Conservation (phyloP, 2,329 filamentous ascomycete genomes). For the Colletotrichum paranaense region DNA sequence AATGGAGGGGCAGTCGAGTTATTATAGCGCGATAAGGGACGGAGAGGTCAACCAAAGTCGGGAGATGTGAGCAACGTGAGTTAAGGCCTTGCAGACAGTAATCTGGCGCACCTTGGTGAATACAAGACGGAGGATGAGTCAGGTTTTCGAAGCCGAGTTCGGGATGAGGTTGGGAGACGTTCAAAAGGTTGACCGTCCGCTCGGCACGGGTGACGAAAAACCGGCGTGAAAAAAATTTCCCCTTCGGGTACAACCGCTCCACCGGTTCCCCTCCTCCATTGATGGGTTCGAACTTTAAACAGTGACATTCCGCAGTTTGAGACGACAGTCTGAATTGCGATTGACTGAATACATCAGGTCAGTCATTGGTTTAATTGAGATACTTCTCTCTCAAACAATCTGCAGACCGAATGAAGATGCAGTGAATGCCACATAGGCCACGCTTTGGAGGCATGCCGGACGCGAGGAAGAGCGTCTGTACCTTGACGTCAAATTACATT, state of each 20-base stretch:
- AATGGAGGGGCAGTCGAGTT: neutral
- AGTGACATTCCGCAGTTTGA: neutral
- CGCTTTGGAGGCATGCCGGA: neutral
- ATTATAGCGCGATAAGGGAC: neutral
- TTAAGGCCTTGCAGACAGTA: neutral
- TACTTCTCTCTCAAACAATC: too few species aligned
- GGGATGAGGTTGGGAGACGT: slow-evolving; percentile 6
- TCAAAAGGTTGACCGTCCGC: neutral
- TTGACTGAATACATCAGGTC: too few species aligned
- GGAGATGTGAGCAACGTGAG: neutral
- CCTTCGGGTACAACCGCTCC: slow-evolving; percentile 29
- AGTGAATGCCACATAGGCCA: neutral
- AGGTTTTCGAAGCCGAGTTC: slow-evolving; percentile 13
- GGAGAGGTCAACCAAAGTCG: neutral
- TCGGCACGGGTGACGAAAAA: slow-evolving; percentile 22
- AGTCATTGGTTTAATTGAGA: too few species aligned
- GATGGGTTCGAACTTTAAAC: slow-evolving; percentile 8
- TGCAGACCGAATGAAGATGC: too few species aligned
- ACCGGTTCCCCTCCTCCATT: neutral
- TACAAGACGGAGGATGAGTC: slow-evolving; percentile 10
- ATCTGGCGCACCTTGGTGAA: neutral
- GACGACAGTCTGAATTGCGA: neutral
- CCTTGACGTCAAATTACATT: neutral
- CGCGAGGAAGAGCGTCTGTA: too few species aligned
- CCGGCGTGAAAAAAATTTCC: slow-evolving; percentile 28